Evolutionary conservation across 768 basidiomycete genomes (phyloP).

Genomic region (Sutorius australiensis): DNA sequence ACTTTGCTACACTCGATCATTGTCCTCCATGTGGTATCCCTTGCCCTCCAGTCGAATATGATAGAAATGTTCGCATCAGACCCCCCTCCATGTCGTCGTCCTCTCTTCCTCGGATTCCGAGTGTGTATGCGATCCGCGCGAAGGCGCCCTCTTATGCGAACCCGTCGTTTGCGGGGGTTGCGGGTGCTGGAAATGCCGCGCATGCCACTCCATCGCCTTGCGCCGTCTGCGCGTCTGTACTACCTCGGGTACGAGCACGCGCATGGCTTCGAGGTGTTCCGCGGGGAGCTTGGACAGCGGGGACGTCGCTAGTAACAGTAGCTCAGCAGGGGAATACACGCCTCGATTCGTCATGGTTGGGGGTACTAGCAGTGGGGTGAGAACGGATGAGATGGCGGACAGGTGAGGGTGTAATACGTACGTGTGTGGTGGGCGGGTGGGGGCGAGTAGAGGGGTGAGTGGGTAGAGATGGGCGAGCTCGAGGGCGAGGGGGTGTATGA

Average conservation of each 20-base stretch:
- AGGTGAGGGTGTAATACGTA: not conserved
- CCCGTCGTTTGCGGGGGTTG: not conserved
- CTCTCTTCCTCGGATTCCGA: slow-evolving; percentile 20
- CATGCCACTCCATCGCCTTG: slow-evolving; percentile 24
- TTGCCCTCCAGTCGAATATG: not conserved
- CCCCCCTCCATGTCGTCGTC: slow-evolving; percentile 15
- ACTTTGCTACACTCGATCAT: not conserved
- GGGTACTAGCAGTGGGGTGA: too few relatives aligned
- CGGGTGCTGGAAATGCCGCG: not conserved
- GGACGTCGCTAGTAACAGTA: slow-evolving; percentile 22
- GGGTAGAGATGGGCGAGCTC: slow-evolving; percentile 6
- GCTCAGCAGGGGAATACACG: slow-evolving; percentile 26
- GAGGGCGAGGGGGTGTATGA: slow-evolving; percentile 13
- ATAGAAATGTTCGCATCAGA: not conserved
- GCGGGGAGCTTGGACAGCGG: slow-evolving; percentile 16
- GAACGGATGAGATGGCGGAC: too few relatives aligned
- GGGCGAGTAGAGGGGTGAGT: not conserved
- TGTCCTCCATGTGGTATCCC: not conserved
- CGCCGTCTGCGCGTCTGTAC: slow-evolving; percentile 25
- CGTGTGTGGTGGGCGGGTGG: not conserved
- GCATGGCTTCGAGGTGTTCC: slow-evolving; percentile 7
- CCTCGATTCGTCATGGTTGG: not conserved
- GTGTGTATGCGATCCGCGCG: slow-evolving; percentile 8
- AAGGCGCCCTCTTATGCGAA: not conserved
- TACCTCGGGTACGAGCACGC: slow-evolving; percentile 24